A percentile compares a stretch with the other conserved stretches of the same genome.
phyloP scores from a whole-genome alignment of 345 rosid genomes.

The Ceriops tagal region DNA sequence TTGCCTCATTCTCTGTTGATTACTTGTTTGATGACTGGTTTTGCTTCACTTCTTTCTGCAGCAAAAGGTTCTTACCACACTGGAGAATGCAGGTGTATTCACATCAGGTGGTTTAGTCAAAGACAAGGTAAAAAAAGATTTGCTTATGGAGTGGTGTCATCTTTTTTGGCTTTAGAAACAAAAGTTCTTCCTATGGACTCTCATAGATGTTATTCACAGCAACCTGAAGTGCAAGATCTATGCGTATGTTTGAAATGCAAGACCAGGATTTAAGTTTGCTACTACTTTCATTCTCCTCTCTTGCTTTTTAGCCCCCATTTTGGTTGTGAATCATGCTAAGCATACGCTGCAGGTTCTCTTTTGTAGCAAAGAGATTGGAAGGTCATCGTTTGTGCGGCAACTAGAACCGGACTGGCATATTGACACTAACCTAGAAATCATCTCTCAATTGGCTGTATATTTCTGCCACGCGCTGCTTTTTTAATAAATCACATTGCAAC shows the following conservation, averaged over 20 bases:
- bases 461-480: too few species aligned
- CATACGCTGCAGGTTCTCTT: slow-evolving; percentile 77
- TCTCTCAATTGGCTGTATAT: slow-evolving; percentile 76
- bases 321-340: not conserved
- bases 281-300: not conserved
- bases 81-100: slow-evolving; percentile 89
- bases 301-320: not conserved
- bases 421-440: slow-evolving; percentile 71
- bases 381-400: slow-evolving; percentile 90
- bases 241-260: too few species aligned
- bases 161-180: too few species aligned
- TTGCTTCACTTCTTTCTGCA: slow-evolving; percentile 35
- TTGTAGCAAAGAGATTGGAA: slow-evolving; percentile 85
- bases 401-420: slow-evolving; percentile 99
- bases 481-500: too few species aligned
- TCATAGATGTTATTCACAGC: too few species aligned
- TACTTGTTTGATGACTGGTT: not conserved
- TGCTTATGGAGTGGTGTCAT: not conserved
- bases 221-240: too few species aligned
- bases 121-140: slow-evolving; percentile 63
- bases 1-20: not conserved
- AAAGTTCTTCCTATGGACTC: too few species aligned
- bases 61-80: slow-evolving; percentile 73
- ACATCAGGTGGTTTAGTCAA: slow-evolving; percentile 89
- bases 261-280: too few species aligned